A percentile compares a stretch with the other conserved stretches of the same genome.
phyloP scores from a whole-genome alignment of 495 filamentous ascomycete genomes.

The Aspergillus wentii region DNA sequence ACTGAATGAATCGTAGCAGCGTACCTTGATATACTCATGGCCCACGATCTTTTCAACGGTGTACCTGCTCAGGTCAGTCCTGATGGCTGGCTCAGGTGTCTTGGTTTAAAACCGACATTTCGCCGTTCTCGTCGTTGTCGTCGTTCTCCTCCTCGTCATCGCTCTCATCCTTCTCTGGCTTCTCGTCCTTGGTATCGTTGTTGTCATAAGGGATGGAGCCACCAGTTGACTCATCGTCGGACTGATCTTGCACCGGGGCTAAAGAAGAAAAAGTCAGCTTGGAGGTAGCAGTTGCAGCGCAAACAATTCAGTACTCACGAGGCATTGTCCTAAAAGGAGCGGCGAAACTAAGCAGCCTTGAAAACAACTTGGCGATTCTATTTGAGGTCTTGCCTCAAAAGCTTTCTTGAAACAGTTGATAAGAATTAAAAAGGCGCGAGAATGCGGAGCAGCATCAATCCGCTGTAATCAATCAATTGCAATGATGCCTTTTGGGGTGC shows the following conservation, averaged over 20 bases:
- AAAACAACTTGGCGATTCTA: constrained; percentile 34
- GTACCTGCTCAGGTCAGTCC: constrained; percentile 46
- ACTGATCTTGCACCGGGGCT: constrained; percentile 38
- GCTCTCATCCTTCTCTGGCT: constrained; percentile 23
- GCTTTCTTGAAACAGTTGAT: too few relatives aligned
- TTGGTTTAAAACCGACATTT: too few relatives aligned
- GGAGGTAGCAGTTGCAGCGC: constrained; percentile 6
- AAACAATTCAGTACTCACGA: constrained; percentile 26
- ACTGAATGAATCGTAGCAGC: too few relatives aligned
- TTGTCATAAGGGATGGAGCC: constrained; percentile 36
- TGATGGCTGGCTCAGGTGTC: not conserved
- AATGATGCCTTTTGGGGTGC: constrained; percentile 1
- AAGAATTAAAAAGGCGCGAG: not conserved
- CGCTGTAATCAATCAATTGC: too few relatives aligned
- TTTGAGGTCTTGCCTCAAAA: too few relatives aligned
- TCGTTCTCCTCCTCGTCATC: constrained; percentile 35
- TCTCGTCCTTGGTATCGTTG: constrained; percentile 19
- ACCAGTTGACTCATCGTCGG: constrained; percentile 41
- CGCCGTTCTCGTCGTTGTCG: constrained; percentile 36
- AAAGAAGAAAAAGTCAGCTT: constrained; percentile 8
- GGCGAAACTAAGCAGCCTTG: constrained; percentile 18
- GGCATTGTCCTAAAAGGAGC: constrained; percentile 28
- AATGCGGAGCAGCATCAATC: too few relatives aligned
- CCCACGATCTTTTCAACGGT: constrained; percentile 54
- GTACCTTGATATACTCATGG: constrained; percentile 40